phyloP scores from a whole-genome alignment of 2,329 filamentous ascomycete species.

The Huntiella abstrusa region DNA sequence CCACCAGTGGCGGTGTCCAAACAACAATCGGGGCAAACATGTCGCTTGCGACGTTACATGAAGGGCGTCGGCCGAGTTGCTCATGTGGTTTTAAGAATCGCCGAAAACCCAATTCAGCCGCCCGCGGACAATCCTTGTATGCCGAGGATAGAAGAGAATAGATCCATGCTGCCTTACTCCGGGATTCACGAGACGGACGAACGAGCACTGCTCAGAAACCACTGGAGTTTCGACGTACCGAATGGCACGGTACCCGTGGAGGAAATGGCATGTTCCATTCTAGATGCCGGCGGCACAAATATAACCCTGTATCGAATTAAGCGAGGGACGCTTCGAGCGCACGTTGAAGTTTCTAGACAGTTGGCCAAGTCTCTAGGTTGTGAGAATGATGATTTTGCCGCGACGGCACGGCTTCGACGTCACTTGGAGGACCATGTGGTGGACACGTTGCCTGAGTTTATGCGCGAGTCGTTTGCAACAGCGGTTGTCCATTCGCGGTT shows the following conservation, averaged over 20 bases:
- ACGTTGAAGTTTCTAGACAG: slow-evolving; percentile 12
- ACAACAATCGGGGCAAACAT: too few species aligned
- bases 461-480: slow-evolving; percentile 5
- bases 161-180: slow-evolving; percentile 14
- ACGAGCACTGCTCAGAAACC: slow-evolving; percentile 15
- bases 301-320: slow-evolving; percentile 15
- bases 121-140: too few species aligned
- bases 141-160: too few species aligned
- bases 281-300: slow-evolving; percentile 16
- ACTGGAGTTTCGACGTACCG: slow-evolving; percentile 17
- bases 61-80: too few species aligned
- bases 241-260: slow-evolving; percentile 11
- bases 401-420: slow-evolving; percentile 9
- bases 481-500: slow-evolving; percentile 10
- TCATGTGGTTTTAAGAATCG: too few species aligned
- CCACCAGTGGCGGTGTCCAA: too few species aligned
- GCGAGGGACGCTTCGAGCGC: slow-evolving; percentile 16
- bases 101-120: too few species aligned
- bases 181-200: slow-evolving; percentile 15
- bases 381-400: neutral
- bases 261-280: slow-evolving; percentile 15
- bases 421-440: slow-evolving; percentile 7
- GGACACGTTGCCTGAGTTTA: neutral
- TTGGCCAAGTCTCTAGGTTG: slow-evolving; percentile 12
- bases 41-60: too few species aligned